Base-by-base conservation (phyloP, 2,329 filamentous ascomycete genomes). In the Emergomyces orientalis region DNA sequence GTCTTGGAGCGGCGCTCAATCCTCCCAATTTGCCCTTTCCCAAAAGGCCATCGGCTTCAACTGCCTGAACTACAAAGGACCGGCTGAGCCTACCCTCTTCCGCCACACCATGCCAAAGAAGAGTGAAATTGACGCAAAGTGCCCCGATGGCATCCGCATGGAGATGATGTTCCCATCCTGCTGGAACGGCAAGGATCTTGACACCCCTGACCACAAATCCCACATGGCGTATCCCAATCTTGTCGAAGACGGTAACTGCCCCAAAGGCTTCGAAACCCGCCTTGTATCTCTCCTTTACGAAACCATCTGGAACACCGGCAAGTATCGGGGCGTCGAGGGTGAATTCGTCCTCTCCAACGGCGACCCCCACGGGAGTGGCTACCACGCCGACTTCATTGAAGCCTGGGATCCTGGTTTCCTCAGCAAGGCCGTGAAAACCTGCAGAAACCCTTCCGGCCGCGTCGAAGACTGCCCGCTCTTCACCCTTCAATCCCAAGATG, bases 41-140 rank as follows among this genome's bases (percentile, higher is more conserved):
- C 88, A 96, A 79, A 91, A 92, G 65, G 90, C 92, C 11, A 70
- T 97, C 34, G 93, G 94, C 3, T 96, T 96, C 84, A 97, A 97
- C 81, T 97, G 94, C 77, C 78, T 99, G 65, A 87, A 97, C 83
- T 97, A 97, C 73, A 70, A 69, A 39, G 79, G 76, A 30, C 69
- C 69, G 22, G 79, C 88, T 1, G 91, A 96, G 74, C 82, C 83
- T 1, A 88, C 91, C 17, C 82, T 96, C 43, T 88, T 86, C 75
- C 90, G 92, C 67, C 92, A 96, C 75, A 86, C 84, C 72, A 71
- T 97, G 69, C 92, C 93, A 0, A 83, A 88, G 69, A 95, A 96
- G 81, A 76, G 77, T 0, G 95, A 85, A 72, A 81, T 96, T 43
- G 91, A 97, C 71, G 82, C 81, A 62, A 86, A 93, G 76, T 97